phyloP scores from a whole-genome alignment of 1,284 basidiomycete species.

The Papiliotrema terrestris region DNA sequence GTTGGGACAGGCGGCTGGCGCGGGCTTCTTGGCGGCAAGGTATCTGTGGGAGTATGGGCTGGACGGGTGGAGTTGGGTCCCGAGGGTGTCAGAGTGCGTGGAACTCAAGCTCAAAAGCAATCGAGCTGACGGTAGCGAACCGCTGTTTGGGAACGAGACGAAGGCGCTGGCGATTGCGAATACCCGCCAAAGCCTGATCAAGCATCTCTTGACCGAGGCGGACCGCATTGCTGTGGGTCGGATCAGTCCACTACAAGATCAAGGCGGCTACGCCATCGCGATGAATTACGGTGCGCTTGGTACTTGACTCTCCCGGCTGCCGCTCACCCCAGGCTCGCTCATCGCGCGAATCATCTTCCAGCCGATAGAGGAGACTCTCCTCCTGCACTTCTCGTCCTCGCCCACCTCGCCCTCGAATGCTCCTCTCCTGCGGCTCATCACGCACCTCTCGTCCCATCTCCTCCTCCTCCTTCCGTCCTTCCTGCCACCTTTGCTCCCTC shows the following conservation, averaged over 20 bases:
- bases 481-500: constrained; percentile 66
- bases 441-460: constrained; percentile 67
- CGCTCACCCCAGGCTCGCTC: constrained; percentile 64
- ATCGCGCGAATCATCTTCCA: constrained; percentile 87
- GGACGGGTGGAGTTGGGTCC: constrained; percentile 11
- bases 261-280: constrained; percentile 90
- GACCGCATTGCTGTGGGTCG: constrained; percentile 85
- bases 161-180: constrained; percentile 56
- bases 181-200: constrained; percentile 62
- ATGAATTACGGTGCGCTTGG: constrained; percentile 76
- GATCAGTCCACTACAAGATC: constrained; percentile 75
- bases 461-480: constrained; percentile 69
- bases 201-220: constrained; percentile 92
- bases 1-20: constrained; percentile 70
- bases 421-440: constrained; percentile 53
- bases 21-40: constrained; percentile 48
- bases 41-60: constrained; percentile 37
- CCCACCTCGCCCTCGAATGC: constrained; percentile 46
- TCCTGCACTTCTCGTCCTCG: constrained; percentile 77
- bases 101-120: neutral
- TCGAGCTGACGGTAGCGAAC: constrained; percentile 14
- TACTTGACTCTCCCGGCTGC: neutral
- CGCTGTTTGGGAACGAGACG: constrained; percentile 12
- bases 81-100: constrained; percentile 1
- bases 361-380: constrained; percentile 83